Conservation (phyloP, 2,329 filamentous ascomycete species). For the Colletotrichum graminicola region DNA sequence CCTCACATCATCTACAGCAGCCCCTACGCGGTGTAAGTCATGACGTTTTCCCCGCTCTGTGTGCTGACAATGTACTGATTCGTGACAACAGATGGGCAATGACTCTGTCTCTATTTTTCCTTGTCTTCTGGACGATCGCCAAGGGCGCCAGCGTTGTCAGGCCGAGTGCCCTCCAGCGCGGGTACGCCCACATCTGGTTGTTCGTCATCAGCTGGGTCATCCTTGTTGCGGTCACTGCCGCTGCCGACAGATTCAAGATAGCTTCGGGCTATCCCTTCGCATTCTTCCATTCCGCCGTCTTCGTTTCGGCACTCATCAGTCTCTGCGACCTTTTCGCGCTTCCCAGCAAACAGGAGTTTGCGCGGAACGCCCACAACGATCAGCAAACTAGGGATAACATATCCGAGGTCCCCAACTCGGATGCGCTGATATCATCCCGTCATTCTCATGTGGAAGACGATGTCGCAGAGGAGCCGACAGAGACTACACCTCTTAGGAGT, state of each 20-base stretch:
- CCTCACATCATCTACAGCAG: conserved; percentile 93
- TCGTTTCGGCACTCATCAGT: conserved; percentile 79
- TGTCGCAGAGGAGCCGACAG: conserved; percentile 58
- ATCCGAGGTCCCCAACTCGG: conserved; percentile 47
- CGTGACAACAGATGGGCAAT: conserved; percentile 74
- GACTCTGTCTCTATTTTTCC: conserved; percentile 85
- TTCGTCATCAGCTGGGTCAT: conserved; percentile 80
- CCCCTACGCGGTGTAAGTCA: conserved; percentile 77
- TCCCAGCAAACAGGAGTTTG: conserved; percentile 77
- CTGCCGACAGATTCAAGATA: conserved; percentile 80
- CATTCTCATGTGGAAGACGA: conserved; percentile 53
- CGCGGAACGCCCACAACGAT: conserved; percentile 66
- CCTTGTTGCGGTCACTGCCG: conserved; percentile 78
- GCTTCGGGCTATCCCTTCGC: conserved; percentile 84
- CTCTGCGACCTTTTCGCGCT: conserved; percentile 86
- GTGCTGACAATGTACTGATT: conserved; percentile 39
- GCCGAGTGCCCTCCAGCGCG: conserved; percentile 87
- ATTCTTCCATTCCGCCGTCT: conserved; percentile 82
- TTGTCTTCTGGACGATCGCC: conserved; percentile 85
- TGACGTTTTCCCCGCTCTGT: background rate
- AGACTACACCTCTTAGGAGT: conserved; percentile 64
- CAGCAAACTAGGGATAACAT: conserved; percentile 58
- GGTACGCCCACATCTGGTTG: conserved; percentile 87
- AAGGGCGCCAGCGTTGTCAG: conserved; percentile 82
- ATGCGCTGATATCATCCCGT: conserved; percentile 56